Evolutionary conservation across 257 asterid genomes (phyloP).

Genomic region (Rauvolfia tetraphylla): DNA sequence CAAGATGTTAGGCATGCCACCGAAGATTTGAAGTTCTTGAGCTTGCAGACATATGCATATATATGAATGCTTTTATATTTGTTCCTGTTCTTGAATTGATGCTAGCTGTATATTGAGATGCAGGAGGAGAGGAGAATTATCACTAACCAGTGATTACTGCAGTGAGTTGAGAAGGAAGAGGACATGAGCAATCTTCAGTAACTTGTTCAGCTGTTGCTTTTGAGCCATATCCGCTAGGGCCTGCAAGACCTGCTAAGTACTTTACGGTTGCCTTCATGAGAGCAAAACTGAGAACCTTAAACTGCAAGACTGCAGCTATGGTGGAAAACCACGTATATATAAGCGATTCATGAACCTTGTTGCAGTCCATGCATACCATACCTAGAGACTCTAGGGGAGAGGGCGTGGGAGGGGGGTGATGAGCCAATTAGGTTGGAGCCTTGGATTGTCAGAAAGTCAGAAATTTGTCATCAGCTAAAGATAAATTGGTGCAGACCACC

Average conservation of each 20-base stretch:
- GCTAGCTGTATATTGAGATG: background rate
- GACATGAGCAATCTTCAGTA: constrained; percentile 32
- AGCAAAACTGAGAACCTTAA: constrained; percentile 35
- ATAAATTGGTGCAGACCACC: constrained; percentile 5
- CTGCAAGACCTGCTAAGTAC: constrained; percentile 75
- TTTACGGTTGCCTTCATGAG: constrained; percentile 65
- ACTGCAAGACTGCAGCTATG: constrained; percentile 34
- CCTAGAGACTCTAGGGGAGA: background rate
- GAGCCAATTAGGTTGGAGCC: background rate
- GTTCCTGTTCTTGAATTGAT: too few species aligned
- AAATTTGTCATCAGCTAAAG: constrained; percentile 15
- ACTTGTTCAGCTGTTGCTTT: constrained; percentile 68
- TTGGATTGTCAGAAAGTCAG: constrained; percentile 17
- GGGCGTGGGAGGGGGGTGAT: background rate
- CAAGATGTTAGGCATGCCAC: background rate
- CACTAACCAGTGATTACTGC: constrained; percentile 83
- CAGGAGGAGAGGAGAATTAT: background rate
- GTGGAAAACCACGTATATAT: constrained; percentile 48
- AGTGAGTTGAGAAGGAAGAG: constrained; percentile 42
- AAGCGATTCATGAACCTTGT: constrained; percentile 37
- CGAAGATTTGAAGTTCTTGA: background rate
- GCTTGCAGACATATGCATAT: background rate
- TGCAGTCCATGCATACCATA: constrained; percentile 44
- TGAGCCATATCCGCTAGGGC: constrained; percentile 84
- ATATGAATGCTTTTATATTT: too few species aligned